phyloP scores from a whole-genome alignment of 2,329 filamentous ascomycete genomes.

The Hortaea sp. region DNA sequence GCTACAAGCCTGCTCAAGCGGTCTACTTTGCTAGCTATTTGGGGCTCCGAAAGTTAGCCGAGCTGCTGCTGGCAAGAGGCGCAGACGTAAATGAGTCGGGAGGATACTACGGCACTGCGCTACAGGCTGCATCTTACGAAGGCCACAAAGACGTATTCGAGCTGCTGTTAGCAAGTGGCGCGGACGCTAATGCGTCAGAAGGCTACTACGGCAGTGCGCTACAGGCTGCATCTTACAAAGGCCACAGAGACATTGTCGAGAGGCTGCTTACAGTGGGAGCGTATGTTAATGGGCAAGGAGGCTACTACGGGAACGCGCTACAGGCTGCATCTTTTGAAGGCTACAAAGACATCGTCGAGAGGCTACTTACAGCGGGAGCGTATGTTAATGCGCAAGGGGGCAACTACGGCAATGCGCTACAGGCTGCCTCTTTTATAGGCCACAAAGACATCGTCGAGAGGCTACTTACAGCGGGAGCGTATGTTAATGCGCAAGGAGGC shows the following conservation, averaged over 20 bases:
- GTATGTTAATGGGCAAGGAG: slow-evolving; percentile 5
- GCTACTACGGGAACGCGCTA: neutral
- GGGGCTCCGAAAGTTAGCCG: slow-evolving; percentile 3
- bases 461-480: too few species aligned
- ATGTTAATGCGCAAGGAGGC: too few species aligned
- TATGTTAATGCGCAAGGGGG: neutral
- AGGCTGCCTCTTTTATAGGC: neutral
- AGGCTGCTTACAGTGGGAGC: slow-evolving; percentile 12
- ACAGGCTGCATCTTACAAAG: slow-evolving; percentile 2
- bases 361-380: neutral
- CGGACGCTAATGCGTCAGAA: slow-evolving; percentile 10
- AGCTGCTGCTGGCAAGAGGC: slow-evolving; percentile 7
- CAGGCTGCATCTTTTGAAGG: neutral
- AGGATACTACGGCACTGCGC: slow-evolving; percentile 6
- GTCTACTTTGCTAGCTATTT: slow-evolving; percentile 4
- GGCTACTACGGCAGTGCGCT: slow-evolving; percentile 8
- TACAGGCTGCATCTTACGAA: neutral
- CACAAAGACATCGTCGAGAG: neutral
- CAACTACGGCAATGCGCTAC: neutral
- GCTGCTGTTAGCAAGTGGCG: slow-evolving; percentile 11
- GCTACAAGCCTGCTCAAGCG: slow-evolving; percentile 3
- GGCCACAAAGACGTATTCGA: slow-evolving; percentile 5
- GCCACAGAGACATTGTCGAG: slow-evolving; percentile 1
- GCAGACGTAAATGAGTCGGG: slow-evolving; percentile 7
- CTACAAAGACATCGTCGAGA: neutral